A percentile compares a stretch with the other conserved stretches of the same genome.
These are phyloP conservation scores for Solanum sejunctum DNA, from an alignment of 257 asterid species.

Conservation along the genomic window DNA sequence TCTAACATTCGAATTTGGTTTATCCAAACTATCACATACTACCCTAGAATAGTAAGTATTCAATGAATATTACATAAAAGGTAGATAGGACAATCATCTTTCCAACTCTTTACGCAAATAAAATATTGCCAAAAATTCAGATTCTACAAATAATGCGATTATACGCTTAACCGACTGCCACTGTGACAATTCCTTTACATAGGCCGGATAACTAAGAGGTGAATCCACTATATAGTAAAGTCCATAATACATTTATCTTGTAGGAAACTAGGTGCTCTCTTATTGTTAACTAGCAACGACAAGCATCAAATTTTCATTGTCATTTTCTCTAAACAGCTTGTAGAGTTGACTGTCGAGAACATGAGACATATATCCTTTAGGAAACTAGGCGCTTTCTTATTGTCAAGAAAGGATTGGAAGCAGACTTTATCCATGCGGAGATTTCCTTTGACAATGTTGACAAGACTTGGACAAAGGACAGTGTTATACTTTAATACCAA, in stretches of 20 bases:
- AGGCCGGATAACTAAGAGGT: background rate
- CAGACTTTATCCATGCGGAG: background rate
- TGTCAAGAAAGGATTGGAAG: background rate
- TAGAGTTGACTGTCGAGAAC: background rate
- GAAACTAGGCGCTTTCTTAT: background rate
- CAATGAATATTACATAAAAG: background rate
- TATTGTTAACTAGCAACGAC: background rate
- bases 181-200: background rate
- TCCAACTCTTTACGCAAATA: background rate
- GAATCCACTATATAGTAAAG: background rate
- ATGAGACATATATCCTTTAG: background rate
- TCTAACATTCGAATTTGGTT: background rate
- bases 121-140: background rate
- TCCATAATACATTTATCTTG: background rate
- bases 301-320: background rate
- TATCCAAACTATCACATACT: background rate
- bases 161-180: background rate
- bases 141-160: background rate
- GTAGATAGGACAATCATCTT: background rate
- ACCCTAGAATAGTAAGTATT: background rate
- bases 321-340: background rate
- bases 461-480: background rate
- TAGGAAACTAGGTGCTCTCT: background rate
- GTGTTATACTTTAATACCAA: background rate
- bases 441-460: background rate